Conservation (phyloP, 441 rosid genomes). For the Dalechampia spathulata region DNA sequence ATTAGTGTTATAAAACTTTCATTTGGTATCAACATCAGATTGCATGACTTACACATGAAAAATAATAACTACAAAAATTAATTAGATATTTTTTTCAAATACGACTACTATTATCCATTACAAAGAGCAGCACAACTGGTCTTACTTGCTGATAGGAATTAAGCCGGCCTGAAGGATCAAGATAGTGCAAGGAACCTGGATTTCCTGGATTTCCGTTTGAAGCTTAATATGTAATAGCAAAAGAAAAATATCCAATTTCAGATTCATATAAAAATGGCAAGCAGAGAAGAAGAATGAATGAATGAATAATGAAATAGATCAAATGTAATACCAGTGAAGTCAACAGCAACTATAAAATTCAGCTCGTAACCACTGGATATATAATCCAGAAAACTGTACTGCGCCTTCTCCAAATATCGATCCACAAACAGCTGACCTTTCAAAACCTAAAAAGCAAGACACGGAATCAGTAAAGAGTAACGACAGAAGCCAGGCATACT, state of each 20-base stretch:
- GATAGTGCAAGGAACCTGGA: slow-evolving; percentile 68
- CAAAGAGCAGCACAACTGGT: background rate
- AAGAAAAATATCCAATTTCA: slow-evolving; percentile 2
- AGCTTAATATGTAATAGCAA: slow-evolving; percentile 32
- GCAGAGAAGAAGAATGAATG: background rate
- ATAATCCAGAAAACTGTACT: slow-evolving; percentile 72
- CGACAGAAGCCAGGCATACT: background rate
- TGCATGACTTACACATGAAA: too few relatives aligned
- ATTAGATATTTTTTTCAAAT: background rate
- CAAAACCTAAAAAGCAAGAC: slow-evolving; percentile 29
- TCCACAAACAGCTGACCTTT: slow-evolving; percentile 76
- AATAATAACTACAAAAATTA: too few relatives aligned
- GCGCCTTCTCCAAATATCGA: slow-evolving; percentile 47
- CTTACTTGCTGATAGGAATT: slow-evolving; percentile 79
- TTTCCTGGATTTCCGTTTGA: slow-evolving; percentile 71
- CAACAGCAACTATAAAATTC: slow-evolving; percentile 88
- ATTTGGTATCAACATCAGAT: too few relatives aligned
- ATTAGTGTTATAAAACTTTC: too few relatives aligned
- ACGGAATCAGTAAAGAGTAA: slow-evolving; percentile 12
- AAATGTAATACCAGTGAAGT: slow-evolving; percentile 59
- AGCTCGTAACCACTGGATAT: slow-evolving; percentile 77
- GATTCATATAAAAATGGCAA: background rate
- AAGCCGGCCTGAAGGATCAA: slow-evolving; percentile 62
- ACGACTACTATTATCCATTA: background rate
- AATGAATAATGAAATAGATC: background rate